Evolutionary conservation across 257 asterid genomes (phyloP).

Genomic region (Pogostemon cablin): DNA sequence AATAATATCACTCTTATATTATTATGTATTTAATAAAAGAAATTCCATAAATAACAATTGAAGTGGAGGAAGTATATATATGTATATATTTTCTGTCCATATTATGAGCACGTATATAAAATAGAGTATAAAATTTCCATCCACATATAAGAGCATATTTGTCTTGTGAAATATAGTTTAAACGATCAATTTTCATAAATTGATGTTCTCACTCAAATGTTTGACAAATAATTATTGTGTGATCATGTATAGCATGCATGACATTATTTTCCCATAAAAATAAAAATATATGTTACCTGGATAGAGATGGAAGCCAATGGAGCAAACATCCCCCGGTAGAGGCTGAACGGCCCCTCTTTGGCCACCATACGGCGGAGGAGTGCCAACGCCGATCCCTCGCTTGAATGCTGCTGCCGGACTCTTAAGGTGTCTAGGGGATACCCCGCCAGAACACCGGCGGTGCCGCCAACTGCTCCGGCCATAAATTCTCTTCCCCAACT

Average conservation of each 20-base stretch:
- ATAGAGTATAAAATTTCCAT: no score
- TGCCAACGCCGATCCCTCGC: conserved; percentile 48
- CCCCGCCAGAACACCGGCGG: conserved; percentile 71
- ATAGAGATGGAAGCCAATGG: conserved; percentile 75
- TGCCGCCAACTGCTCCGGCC: conserved; percentile 85
- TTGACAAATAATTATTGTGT: background rate
- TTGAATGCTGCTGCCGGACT: conserved; percentile 65
- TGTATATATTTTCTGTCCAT: no score
- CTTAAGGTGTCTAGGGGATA: conserved; percentile 83
- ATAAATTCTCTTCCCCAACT: conserved; percentile 80
- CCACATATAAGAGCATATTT: no score
- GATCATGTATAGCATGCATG: background rate
- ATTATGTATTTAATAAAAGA: no score
- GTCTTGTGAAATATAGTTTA: no score
- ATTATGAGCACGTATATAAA: no score
- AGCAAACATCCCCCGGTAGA: conserved; percentile 82
- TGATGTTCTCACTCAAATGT: no score
- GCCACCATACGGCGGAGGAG: conserved; percentile 53
- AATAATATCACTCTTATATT: no score
- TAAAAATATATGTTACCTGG: conserved; percentile 48
- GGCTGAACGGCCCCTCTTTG: conserved; percentile 61
- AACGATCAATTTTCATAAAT: no score
- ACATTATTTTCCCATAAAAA: background rate
- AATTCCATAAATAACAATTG: no score
- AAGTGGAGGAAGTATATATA: no score